Evolutionary conservation across 805 yeast genomes (phyloP), one percentile per base, ranked within the genome.

Genomic region (Saturnispora zaruensis): DNA sequence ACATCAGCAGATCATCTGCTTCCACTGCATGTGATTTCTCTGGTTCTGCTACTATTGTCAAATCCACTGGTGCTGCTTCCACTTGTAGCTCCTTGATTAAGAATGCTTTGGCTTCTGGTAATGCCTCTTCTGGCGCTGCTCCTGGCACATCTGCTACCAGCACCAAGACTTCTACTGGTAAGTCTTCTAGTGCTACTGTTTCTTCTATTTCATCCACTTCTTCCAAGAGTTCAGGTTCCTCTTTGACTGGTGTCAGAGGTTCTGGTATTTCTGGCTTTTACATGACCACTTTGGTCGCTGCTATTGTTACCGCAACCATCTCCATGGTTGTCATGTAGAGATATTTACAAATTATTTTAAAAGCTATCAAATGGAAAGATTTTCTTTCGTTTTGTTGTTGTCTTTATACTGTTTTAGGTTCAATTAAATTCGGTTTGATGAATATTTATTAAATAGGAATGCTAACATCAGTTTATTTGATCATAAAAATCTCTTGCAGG

Each of bases 401-500:
- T 41, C 24, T 41, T 47, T 43, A 30, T 42, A 20, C 16, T 48
- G 23, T 30, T 43, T 18, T 26, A 36, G 40, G 40, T 36, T 36
- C 24, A 34, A 24, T 43, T 26, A 37, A 16, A 24, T 34, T 42
- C 40, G 40, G 40, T 36, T 36, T 36, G 18, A 36, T 36, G 40
- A 18, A 36, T 36, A 36, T 36, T 36, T 36, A 36, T 36, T 36
- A 36, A 36, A 18, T 36, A 36, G 13, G 40, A 36, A 36, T 36
- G 40, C 40, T 36, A 18, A 20, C 18, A 7, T 23, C 14, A 18
- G 23, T 33, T 52, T 57, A 65, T 56, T 59, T 58, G 44, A 89
- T 78, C 97, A 91, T 91, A 63, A 91, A 87, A 51, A 91, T 91
- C 67, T 91, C 98, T 58, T 87, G 88, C 54, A 91, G 74, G 13